Conservation (phyloP, 495 filamentous ascomycete genomes). For the Lasiosphaeria miniovina region DNA sequence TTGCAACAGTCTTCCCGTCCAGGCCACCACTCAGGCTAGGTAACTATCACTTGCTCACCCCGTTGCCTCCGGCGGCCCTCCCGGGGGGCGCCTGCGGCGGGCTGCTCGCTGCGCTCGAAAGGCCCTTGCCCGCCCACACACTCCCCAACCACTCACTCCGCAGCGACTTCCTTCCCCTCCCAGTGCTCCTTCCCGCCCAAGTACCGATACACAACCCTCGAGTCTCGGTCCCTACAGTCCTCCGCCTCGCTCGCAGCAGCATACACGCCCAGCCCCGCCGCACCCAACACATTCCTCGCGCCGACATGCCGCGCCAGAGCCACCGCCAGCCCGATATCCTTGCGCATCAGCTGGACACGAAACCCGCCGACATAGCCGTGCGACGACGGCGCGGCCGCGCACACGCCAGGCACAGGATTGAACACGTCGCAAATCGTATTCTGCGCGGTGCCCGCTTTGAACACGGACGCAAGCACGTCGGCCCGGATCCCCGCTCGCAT, state of each 20-base stretch:
- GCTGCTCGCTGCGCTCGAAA: too few species aligned
- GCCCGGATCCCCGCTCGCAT: conserved; percentile 52
- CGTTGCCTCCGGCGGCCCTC: too few species aligned
- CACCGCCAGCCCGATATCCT: conserved; percentile 50
- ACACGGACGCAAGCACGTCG: conserved; percentile 44
- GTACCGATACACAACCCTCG: conserved; percentile 52
- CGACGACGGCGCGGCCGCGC: conserved; percentile 43
- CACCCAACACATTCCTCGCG: conserved; percentile 40
- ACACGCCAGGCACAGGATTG: conserved; percentile 51
- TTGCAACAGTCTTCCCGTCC: too few species aligned
- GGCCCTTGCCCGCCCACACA: too few species aligned
- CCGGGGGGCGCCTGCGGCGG: too few species aligned
- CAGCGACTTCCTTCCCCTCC: background rate
- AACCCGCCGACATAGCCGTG: conserved; percentile 52
- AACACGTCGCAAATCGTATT: conserved; percentile 49
- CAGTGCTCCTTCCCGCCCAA: conserved; percentile 51
- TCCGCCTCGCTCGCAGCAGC: conserved; percentile 40
- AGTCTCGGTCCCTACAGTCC: conserved; percentile 49
- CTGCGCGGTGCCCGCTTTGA: conserved; percentile 49
- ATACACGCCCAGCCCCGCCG: conserved; percentile 45
- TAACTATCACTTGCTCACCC: too few species aligned
- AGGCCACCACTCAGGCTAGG: too few species aligned
- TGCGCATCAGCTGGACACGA: conserved; percentile 52
- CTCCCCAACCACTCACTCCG: too few species aligned
- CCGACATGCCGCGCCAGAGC: conserved; percentile 47